phyloP scores from a whole-genome alignment of 2,329 filamentous ascomycete species.

The Dothideomycetes sp. region DNA sequence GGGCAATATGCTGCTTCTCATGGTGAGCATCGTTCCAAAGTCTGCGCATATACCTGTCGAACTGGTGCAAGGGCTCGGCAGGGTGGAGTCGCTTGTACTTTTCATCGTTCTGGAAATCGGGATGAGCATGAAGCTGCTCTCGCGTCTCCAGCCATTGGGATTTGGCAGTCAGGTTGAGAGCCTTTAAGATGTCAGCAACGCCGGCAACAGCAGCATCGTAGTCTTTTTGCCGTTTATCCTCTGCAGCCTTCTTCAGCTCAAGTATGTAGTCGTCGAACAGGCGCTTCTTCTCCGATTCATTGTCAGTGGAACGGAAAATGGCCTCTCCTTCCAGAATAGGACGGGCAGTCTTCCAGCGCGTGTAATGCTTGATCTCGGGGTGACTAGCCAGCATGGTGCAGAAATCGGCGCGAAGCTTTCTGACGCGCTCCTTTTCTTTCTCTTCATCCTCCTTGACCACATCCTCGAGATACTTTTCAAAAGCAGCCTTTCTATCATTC shows the following conservation, averaged over 20 bases:
- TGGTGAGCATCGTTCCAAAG: slow-evolving; percentile 90
- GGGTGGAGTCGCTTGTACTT: slow-evolving; percentile 80
- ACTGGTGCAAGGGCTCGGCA: slow-evolving; percentile 82
- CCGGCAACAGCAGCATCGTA: slow-evolving; percentile 78
- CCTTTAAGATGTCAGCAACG: slow-evolving; percentile 64
- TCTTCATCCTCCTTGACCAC: slow-evolving; percentile 88
- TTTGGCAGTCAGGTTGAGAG: slow-evolving; percentile 78
- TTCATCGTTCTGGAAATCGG: slow-evolving; percentile 66
- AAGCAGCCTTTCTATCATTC: slow-evolving; percentile 78
- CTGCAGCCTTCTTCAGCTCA: slow-evolving; percentile 69
- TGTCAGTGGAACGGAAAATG: slow-evolving; percentile 81
- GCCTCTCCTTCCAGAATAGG: slow-evolving; percentile 92
- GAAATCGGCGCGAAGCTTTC: slow-evolving; percentile 89
- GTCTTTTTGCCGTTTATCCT: slow-evolving; percentile 60
- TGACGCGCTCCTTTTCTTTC: slow-evolving; percentile 80
- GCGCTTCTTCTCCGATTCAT: slow-evolving; percentile 77
- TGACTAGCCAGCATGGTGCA: slow-evolving; percentile 92
- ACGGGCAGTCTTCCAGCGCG: slow-evolving; percentile 89
- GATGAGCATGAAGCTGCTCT: slow-evolving; percentile 64
- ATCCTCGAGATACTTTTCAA: slow-evolving; percentile 90
- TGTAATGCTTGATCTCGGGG: slow-evolving; percentile 94
- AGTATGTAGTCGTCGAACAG: slow-evolving; percentile 89
- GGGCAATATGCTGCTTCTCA: slow-evolving; percentile 76
- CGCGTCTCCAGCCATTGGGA: slow-evolving; percentile 91
- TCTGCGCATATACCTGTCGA: slow-evolving; percentile 89